phyloP scores from a whole-genome alignment of 2,329 filamentous ascomycete genomes.

The Talaromyces sp. region DNA sequence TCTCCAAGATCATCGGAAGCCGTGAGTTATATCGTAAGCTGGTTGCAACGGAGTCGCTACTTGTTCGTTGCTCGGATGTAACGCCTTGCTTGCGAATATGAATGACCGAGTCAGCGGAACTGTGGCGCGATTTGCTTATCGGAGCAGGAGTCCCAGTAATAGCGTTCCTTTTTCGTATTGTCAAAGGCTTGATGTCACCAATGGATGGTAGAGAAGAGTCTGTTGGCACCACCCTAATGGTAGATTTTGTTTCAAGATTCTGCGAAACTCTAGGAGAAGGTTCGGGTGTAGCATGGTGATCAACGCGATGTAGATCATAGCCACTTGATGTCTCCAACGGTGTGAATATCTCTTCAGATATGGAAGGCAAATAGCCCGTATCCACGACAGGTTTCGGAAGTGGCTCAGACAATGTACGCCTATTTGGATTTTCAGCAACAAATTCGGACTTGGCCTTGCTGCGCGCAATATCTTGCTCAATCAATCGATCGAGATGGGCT shows the following conservation, averaged over 20 bases:
- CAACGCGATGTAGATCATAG: constrained; percentile 17
- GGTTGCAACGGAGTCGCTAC: constrained; percentile 21
- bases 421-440: constrained; percentile 1
- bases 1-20: constrained; percentile 35
- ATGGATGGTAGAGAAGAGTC: constrained; percentile 46
- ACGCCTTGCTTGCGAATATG: constrained; percentile 16
- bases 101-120: constrained; percentile 18
- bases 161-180: constrained; percentile 50
- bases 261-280: constrained; percentile 12
- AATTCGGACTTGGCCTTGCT: constrained; percentile 18
- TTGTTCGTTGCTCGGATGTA: constrained; percentile 17
- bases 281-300: constrained; percentile 12
- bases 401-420: constrained; percentile 20
- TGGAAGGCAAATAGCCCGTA: constrained; percentile 44
- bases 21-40: constrained; percentile 26
- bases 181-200: constrained; percentile 50
- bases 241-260: constrained; percentile 36
- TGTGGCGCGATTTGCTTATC: constrained; percentile 9
- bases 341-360: constrained; percentile 47
- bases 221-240: constrained; percentile 57
- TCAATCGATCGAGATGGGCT: constrained; percentile 56
- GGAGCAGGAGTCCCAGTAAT: constrained; percentile 20
- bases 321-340: constrained; percentile 18
- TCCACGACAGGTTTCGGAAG: constrained; percentile 22
- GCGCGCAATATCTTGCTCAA: constrained; percentile 40